Conservation (phyloP, 2,329 filamentous ascomycete genomes). For the Hypoxylon rubiginosum region DNA sequence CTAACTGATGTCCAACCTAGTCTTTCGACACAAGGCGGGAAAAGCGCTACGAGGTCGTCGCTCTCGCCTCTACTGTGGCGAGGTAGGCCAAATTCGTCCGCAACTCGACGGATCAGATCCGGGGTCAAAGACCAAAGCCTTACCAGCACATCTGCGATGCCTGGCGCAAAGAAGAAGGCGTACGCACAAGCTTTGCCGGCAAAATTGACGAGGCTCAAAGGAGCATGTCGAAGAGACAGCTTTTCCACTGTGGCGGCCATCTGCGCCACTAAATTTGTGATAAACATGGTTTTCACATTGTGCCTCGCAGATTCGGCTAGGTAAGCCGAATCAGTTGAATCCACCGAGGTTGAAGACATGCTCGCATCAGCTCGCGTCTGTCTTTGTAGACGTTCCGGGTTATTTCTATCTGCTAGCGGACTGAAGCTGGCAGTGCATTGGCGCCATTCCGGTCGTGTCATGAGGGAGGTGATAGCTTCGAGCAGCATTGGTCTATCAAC, state of each 20-base stretch:
- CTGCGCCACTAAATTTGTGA: constrained; percentile 84
- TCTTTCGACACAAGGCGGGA: constrained; percentile 74
- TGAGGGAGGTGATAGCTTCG: constrained; percentile 83
- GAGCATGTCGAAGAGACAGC: constrained; percentile 81
- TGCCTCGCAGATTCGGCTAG: constrained; percentile 80
- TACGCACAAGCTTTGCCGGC: constrained; percentile 92
- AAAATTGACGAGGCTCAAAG: constrained; percentile 80
- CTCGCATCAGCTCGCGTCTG: constrained; percentile 65
- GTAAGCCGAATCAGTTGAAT: constrained; percentile 63
- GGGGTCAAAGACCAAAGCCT: constrained; percentile 82
- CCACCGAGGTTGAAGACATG: constrained; percentile 76
- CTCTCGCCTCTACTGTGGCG: constrained; percentile 68
- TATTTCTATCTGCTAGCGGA: constrained; percentile 69
- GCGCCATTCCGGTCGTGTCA: constrained; percentile 92
- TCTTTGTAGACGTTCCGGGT: constrained; percentile 60
- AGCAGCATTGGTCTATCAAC: constrained; percentile 86
- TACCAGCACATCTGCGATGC: constrained; percentile 85
- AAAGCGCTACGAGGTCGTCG: constrained; percentile 75
- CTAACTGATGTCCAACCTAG: constrained; percentile 69
- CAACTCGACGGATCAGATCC: constrained; percentile 77
- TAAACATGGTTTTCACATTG: constrained; percentile 89
- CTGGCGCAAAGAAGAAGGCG: constrained; percentile 92
- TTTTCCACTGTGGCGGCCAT: constrained; percentile 90
- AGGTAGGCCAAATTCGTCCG: constrained; percentile 76
- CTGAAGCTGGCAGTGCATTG: constrained; percentile 77